phyloP scores from a whole-genome alignment of 371 early-diverging fungal species.

The Mucor sp. region DNA sequence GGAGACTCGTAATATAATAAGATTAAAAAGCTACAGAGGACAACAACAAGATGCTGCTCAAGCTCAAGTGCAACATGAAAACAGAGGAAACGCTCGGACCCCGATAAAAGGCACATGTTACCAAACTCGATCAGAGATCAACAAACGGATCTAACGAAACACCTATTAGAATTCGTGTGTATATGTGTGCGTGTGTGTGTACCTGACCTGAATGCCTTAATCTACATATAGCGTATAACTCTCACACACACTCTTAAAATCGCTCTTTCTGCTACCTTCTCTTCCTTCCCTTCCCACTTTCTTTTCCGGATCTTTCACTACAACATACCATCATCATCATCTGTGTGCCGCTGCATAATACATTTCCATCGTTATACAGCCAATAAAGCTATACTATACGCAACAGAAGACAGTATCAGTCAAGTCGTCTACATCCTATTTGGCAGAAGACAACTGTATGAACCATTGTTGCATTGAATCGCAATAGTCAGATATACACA shows the following conservation, averaged over 20 bases:
- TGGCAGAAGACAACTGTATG: not conserved
- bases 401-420: not conserved
- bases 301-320: not conserved
- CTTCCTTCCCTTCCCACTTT: not conserved
- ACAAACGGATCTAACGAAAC: not conserved
- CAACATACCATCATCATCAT: not conserved
- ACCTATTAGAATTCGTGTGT: not conserved
- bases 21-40: too few species aligned
- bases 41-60: too few species aligned
- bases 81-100: not conserved
- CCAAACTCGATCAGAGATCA: not conserved
- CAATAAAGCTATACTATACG: not conserved
- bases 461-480: not conserved
- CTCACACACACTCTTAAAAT: not conserved
- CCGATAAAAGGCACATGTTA: not conserved
- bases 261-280: not conserved
- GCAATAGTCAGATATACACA: not conserved
- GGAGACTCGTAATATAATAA: too few species aligned
- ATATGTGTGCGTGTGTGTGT: not conserved
- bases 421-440: not conserved
- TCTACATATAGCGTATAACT: too few species aligned
- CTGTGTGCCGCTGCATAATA: too few species aligned
- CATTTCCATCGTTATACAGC: too few species aligned
- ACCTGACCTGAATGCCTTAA: not conserved
- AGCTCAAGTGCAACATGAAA: not conserved